A percentile compares a stretch with the other conserved stretches of the same genome.
Conservation (phyloP, 2,329 filamentous ascomycete species). For the Tolypocladium amazonense region DNA sequence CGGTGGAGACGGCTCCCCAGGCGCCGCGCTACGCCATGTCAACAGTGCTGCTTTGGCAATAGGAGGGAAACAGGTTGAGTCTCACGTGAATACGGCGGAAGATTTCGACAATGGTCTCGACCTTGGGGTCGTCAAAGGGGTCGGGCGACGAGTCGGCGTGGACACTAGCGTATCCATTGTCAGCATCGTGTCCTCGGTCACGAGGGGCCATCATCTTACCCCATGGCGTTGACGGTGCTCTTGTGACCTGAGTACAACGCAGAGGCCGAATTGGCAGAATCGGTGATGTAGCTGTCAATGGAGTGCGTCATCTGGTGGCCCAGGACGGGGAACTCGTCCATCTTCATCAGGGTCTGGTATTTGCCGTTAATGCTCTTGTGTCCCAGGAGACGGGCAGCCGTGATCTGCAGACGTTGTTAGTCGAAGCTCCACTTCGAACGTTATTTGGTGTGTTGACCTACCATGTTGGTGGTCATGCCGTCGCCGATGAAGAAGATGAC, state of each 20-base stretch:
- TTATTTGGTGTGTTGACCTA: conserved; percentile 7
- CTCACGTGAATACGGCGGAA: conserved; percentile 59
- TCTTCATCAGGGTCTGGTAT: conserved; percentile 63
- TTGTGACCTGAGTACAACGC: conserved; percentile 79
- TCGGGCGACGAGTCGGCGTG: conserved; percentile 68
- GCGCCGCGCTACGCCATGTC: conserved; percentile 30
- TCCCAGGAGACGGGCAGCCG: conserved; percentile 67
- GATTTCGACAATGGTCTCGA: conserved; percentile 73
- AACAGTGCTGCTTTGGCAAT: not conserved
- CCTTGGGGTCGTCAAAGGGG: conserved; percentile 72
- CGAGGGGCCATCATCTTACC: conserved; percentile 23
- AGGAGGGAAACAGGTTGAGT: conserved; percentile 5
- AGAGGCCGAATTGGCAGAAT: conserved; percentile 76
- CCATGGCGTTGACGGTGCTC: conserved; percentile 71
- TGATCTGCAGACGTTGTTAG: conserved; percentile 34
- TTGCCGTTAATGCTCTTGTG: conserved; percentile 79
- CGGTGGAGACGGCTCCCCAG: conserved; percentile 66
- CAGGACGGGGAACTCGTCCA: conserved; percentile 78
- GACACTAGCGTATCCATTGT: conserved; percentile 29
- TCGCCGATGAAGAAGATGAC: conserved; percentile 77
- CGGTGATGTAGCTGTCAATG: conserved; percentile 75
- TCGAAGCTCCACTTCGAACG: not conserved
- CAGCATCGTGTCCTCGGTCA: not conserved
- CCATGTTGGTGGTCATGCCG: conserved; percentile 65
- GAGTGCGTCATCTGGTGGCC: conserved; percentile 88